Evolutionary conservation across 2,329 filamentous ascomycete genomes (phyloP), one percentile per base, ranked within the genome.

Genomic region (Trichoderma koningiopsis): DNA sequence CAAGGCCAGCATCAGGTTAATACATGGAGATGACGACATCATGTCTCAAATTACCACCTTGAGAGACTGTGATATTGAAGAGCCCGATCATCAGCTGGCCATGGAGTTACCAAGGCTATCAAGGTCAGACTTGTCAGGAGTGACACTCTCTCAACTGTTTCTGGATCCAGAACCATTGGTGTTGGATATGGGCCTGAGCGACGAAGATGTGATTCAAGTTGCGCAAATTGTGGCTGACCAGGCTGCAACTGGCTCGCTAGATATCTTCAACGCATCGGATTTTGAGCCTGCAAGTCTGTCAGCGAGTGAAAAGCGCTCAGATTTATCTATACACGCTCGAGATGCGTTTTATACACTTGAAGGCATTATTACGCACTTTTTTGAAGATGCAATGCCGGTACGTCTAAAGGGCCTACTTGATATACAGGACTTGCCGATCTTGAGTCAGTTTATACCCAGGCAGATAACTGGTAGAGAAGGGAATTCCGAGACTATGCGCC

Each of bases 171-270:
- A 90, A 72, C 87, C 87, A 11, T 77, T 84, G 1, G 77, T 79
- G 37, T 73, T 84, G 11, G 82, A 85, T 29, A 75, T 84, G 29
- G 78, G 81, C 11, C 76, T 85, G 19, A 79, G 82, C 1, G 88
- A 90, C 67, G 85, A 88, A 3, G 89, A 91, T 52, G 83, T 87
- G 70, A 87, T 93, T 40, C 87, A 88, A 63, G 84, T 91, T 31
- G 90, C 89, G 0, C 91, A 93, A 74, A 86, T 92, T 47, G 79
- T 93, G n/a, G 89, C 89, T 2, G 89, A 92, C 70, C 91, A 93
- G 75, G 86, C 90, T 27, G 84, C 87, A 2, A 87, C 84, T 11
- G 86, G 88, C 1, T 81, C 76, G 16, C 73, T 87, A 33, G 78
- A 80, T 19, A 76, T 82, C 52, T 75, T 71, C 37, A 75, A 73